A percentile compares a stretch with the other conserved stretches of the same genome.
These are phyloP conservation scores for Coemansia sp. DNA, from an alignment of 192 early-diverging fungal genomes.

Conservation along the genomic window DNA sequence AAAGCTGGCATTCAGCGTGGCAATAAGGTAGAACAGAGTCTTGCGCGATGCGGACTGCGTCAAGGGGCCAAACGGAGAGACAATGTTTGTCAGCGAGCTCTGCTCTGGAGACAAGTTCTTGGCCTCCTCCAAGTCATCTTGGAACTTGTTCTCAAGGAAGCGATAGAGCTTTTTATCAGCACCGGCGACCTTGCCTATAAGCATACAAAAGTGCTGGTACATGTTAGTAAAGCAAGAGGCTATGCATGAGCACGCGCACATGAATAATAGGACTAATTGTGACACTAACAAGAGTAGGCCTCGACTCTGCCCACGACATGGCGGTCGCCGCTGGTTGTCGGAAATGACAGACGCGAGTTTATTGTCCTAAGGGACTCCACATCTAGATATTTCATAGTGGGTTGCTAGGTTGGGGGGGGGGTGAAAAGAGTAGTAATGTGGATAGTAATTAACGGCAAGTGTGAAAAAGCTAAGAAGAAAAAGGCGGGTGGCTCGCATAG, in stretches of 20 bases:
- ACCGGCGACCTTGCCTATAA: slow-evolving; percentile 85
- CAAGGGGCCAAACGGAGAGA: slow-evolving; percentile 88
- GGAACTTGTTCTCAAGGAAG: slow-evolving; percentile 82
- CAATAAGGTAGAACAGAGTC: slow-evolving; percentile 92
- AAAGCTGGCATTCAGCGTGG: slow-evolving; percentile 92
- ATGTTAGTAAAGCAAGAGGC: background rate
- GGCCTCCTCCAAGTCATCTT: slow-evolving; percentile 60
- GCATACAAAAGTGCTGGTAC: background rate
- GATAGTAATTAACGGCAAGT: background rate
- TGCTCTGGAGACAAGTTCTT: slow-evolving; percentile 66
- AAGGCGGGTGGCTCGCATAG: background rate
- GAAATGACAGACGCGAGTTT: slow-evolving; percentile 80
- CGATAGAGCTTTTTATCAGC: slow-evolving; percentile 91
- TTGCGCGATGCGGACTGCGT: slow-evolving; percentile 79
- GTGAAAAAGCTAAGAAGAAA: background rate
- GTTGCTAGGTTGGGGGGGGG: background rate
- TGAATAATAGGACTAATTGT: background rate
- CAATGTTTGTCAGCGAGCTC: slow-evolving; percentile 60
- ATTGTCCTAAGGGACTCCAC: slow-evolving; percentile 76
- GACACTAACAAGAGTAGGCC: slow-evolving; percentile 87
- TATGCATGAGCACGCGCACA: background rate
- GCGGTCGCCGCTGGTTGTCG: slow-evolving; percentile 77
- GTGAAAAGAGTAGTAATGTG: background rate
- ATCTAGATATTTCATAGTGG: slow-evolving; percentile 81
- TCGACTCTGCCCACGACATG: slow-evolving; percentile 82